Base-by-base conservation (phyloP, 495 filamentous ascomycete genomes). In the Podospora pseudoanserina region DNA sequence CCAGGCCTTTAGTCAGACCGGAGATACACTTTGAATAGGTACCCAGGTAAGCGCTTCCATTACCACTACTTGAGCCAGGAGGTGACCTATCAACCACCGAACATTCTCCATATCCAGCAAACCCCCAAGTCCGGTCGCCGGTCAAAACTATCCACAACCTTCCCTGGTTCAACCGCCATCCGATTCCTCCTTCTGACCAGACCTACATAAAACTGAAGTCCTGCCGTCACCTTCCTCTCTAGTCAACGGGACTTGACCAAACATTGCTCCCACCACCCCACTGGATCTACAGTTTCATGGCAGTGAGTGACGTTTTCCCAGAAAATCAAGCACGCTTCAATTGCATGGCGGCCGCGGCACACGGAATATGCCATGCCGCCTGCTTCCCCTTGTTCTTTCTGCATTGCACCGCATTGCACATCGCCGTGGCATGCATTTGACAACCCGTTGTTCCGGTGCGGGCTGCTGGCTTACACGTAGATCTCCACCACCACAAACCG, bases 151-250 rank as follows among this genome's bases (percentile, higher is more conserved):
- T 49, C 9, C 4, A 16, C 9, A 49, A 13, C 2, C 6, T 49
- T 13, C 13, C 13, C 39, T 49, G 39, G 39, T 49, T 13, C 5
- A 49, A 16, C 39, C 9, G 39, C 39, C 39, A 49, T 11, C 39
- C 6, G 39, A 49, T 13, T 49, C 18, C 39, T 49, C 39, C 39
- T 49, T 49, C 15, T 49, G 39, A 49, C 7, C 39, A 49, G 2
- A 49, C 39, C 39, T 49, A 49, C 39, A 49, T 49, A 18, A 58
- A 26, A 4, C 55, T 4, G n/a, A 58, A 19, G 55, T 9, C 7
- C 23, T 58, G 18, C 23, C n/a, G 19, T 58, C 55, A 74, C 72
- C 72, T 73, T 73, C 71, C 71, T 28, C 26, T 68, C 69, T 64
- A 2, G 67, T 67, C 71, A 27, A 55, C 68, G 68, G 69, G 60